Percentiles rank a stretch among this genome's conserved stretches.
Evolutionary conservation across 148 eudicot genomes (phyloP).

Genomic region (Silene conica): DNA sequence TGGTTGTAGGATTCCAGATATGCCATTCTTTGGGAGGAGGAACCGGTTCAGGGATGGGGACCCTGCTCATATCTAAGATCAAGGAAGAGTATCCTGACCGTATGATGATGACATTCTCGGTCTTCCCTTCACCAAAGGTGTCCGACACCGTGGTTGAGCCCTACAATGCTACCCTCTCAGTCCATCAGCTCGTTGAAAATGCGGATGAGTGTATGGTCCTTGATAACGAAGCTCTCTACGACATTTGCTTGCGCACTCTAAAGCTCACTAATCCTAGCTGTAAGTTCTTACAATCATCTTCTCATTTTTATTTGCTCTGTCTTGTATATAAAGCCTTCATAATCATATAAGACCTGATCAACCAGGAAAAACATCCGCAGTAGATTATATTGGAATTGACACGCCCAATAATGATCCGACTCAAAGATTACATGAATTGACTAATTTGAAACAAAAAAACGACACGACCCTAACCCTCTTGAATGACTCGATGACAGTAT

Average conservation of each 20-base stretch:
- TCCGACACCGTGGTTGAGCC: slow-evolving; percentile 61
- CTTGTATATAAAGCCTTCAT: background rate
- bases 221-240: slow-evolving; percentile 55
- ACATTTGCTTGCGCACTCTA: slow-evolving; percentile 55
- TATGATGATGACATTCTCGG: slow-evolving; percentile 59
- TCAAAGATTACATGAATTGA: too few relatives aligned
- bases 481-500: too few relatives aligned
- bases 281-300: slow-evolving; percentile 21
- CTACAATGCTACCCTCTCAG: slow-evolving; percentile 54
- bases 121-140: slow-evolving; percentile 56
- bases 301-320: background rate
- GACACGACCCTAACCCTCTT: too few relatives aligned
- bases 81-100: slow-evolving; percentile 58
- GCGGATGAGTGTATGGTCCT: slow-evolving; percentile 61
- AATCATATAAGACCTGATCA: too few relatives aligned
- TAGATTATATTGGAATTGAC: too few relatives aligned
- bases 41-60: slow-evolving; percentile 60
- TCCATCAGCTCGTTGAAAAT: slow-evolving; percentile 54
- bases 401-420: too few relatives aligned
- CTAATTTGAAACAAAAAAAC: too few relatives aligned
- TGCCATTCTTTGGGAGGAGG: slow-evolving; percentile 63
- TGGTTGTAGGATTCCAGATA: slow-evolving; percentile 47
- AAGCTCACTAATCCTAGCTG: slow-evolving; percentile 63
- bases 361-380: too few relatives aligned
- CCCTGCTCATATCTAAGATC: slow-evolving; percentile 48